Conservation (phyloP, 208 protist genomes). For the Leptomonas seymouri region DNA sequence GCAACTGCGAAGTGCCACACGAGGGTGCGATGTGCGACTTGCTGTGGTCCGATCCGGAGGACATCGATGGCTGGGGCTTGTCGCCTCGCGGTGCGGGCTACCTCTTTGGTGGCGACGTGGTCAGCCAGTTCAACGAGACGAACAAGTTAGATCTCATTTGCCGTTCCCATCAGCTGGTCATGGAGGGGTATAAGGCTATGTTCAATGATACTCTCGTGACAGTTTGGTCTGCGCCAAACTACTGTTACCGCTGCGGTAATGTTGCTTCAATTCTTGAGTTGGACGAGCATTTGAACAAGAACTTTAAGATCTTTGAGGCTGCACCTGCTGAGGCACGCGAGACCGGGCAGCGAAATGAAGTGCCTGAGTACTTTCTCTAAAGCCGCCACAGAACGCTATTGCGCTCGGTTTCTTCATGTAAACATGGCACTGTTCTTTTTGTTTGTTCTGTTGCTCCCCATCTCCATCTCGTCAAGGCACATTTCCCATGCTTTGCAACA, state of each 20-base stretch:
- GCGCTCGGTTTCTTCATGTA: neutral
- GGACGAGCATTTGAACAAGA: conserved; percentile 97
- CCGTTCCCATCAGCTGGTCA: conserved; percentile 96
- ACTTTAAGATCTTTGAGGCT: conserved; percentile 99
- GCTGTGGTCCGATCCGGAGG: conserved; percentile 98
- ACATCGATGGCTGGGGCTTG: conserved; percentile 97
- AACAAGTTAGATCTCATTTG: conserved; percentile 96
- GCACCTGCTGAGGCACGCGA: conserved; percentile 95
- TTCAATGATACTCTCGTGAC: conserved; percentile 95
- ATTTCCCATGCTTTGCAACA: too few species aligned
- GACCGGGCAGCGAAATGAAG: conserved; percentile 55
- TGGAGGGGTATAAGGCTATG: conserved; percentile 96
- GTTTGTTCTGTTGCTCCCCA: too few species aligned
- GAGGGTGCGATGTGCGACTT: conserved; percentile 99
- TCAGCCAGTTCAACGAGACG: conserved; percentile 92
- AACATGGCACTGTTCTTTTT: neutral
- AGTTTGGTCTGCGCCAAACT: conserved; percentile 97
- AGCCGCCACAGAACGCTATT: neutral
- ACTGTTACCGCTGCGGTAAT: conserved; percentile 98
- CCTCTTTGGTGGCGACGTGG: conserved; percentile 99
- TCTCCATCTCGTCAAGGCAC: neutral
- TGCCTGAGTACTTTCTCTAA: conserved; percentile 87
- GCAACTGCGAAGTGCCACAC: conserved; percentile 98
- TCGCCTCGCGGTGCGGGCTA: conserved; percentile 99
- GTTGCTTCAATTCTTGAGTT: conserved; percentile 98